These are phyloP conservation scores for Saccharomycopsis babjevae DNA, from an alignment of 805 yeast genomes.

Conservation along the genomic window DNA sequence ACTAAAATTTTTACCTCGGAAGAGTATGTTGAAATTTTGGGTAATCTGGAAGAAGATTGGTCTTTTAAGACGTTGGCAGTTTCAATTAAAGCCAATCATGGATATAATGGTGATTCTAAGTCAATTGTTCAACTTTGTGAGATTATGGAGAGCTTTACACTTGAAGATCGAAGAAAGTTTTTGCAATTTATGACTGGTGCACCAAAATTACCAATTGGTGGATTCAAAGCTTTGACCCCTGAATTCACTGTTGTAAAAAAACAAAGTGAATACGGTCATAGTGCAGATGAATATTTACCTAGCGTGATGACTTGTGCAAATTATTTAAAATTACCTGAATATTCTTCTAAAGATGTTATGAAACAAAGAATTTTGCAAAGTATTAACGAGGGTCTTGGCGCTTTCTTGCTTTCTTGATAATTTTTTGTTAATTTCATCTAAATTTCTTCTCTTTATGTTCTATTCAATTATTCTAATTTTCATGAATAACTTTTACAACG, in stretches of 20 bases:
- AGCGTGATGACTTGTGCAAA: slow-evolving; percentile 99
- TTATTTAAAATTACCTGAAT: slow-evolving; percentile 81
- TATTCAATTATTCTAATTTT: background rate
- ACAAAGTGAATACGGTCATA: slow-evolving; percentile 51
- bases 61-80: slow-evolving; percentile 46
- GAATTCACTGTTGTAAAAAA: slow-evolving; percentile 80
- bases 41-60: slow-evolving; percentile 86
- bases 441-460: background rate
- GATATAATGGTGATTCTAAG: slow-evolving; percentile 62
- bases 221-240: slow-evolving; percentile 75
- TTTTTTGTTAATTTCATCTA: background rate
- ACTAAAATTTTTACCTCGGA: slow-evolving; percentile 59
- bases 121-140: slow-evolving; percentile 52
- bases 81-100: slow-evolving; percentile 79
- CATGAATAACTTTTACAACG: background rate
- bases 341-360: slow-evolving; percentile 55
- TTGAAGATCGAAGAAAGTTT: slow-evolving; percentile 55
- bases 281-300: slow-evolving; percentile 76
- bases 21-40: slow-evolving; percentile 66
- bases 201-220: slow-evolving; percentile 89
- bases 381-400: slow-evolving; percentile 78
- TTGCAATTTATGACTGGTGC: slow-evolving; percentile 88
- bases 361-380: slow-evolving; percentile 53
- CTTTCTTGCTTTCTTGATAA: slow-evolving; percentile 61
- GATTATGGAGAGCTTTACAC: slow-evolving; percentile 45